phyloP scores from a whole-genome alignment of 495 filamentous ascomycete genomes.

The Pyrenula massariospora region DNA sequence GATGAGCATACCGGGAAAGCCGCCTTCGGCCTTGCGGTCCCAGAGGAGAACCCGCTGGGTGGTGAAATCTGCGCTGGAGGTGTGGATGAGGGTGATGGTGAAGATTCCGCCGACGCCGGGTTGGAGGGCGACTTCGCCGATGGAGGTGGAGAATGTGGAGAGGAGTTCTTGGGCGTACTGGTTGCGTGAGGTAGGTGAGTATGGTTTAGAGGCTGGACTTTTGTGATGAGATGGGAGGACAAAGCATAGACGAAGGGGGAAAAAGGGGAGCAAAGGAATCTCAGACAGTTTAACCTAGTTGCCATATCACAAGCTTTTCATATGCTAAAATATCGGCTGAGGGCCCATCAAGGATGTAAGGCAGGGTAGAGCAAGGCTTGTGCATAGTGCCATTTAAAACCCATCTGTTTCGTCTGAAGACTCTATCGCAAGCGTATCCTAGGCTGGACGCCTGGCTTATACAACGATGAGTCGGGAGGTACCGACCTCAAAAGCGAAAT shows the following conservation, averaged over 20 bases:
- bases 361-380: not conserved
- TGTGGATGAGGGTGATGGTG: slow-evolving; percentile 48
- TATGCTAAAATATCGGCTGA: not conserved
- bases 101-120: slow-evolving; percentile 81
- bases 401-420: not conserved
- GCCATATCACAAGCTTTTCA: not conserved
- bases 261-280: not conserved
- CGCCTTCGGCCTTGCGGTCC: slow-evolving; percentile 81
- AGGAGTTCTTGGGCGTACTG: slow-evolving; percentile 95
- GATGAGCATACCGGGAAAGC: slow-evolving; percentile 65
- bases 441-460: no score
- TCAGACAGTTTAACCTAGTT: not conserved
- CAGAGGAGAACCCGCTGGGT: slow-evolving; percentile 50
- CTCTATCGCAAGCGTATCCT: not conserved
- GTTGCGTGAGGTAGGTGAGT: not conserved
- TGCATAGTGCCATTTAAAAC: not conserved
- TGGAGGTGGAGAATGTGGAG: slow-evolving; percentile 77
- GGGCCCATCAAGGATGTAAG: not conserved
- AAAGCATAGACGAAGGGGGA: not conserved
- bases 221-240: no score
- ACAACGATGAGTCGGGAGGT: no score
- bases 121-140: slow-evolving; percentile 86
- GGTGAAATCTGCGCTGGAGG: slow-evolving; percentile 7
- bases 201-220: slow-evolving; percentile 1
- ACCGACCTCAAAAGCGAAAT: not conserved